Evolutionary conservation across 2,329 filamentous ascomycete genomes (phyloP).

Genomic region (Xylaria multiplex): DNA sequence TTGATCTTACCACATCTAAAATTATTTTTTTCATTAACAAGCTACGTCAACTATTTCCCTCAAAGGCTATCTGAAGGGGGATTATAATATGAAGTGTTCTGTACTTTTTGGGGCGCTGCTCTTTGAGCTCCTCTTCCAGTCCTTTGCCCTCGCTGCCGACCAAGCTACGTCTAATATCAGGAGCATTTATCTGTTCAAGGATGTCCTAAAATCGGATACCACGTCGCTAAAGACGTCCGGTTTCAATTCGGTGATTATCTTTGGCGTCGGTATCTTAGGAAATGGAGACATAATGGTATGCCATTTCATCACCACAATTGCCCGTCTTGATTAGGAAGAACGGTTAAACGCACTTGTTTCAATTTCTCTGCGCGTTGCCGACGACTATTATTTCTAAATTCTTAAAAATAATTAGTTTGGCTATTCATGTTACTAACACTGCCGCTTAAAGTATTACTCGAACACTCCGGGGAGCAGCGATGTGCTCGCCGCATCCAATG

Average conservation of each 20-base stretch:
- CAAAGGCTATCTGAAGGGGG: not conserved
- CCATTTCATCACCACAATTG: not conserved
- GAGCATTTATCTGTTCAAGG: slow-evolving; percentile 55
- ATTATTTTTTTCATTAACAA: not conserved
- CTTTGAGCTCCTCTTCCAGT: slow-evolving; percentile 27
- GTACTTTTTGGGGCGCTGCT: slow-evolving; percentile 19
- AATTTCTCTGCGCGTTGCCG: not conserved
- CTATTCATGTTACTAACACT: not conserved
- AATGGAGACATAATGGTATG: slow-evolving; percentile 54
- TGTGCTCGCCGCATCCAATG: slow-evolving; percentile 51
- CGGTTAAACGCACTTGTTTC: not conserved
- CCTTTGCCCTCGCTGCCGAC: slow-evolving; percentile 29
- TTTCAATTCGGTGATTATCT: slow-evolving; percentile 57
- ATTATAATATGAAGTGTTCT: slow-evolving; percentile 25
- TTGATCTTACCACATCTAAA: slow-evolving; percentile 7
- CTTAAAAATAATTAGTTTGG: not conserved
- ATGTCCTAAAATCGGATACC: slow-evolving; percentile 58
- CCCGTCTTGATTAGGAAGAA: not conserved
- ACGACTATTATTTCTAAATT: not conserved
- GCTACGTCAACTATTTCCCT: not conserved
- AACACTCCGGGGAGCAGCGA: slow-evolving; percentile 53
- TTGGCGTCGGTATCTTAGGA: slow-evolving; percentile 55
- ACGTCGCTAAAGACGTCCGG: slow-evolving; percentile 53
- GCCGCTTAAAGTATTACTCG: slow-evolving; percentile 52
- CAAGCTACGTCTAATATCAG: slow-evolving; percentile 42